phyloP scores from a whole-genome alignment of 2,329 filamentous ascomycete species.

The Metarhizium guizhouense region DNA sequence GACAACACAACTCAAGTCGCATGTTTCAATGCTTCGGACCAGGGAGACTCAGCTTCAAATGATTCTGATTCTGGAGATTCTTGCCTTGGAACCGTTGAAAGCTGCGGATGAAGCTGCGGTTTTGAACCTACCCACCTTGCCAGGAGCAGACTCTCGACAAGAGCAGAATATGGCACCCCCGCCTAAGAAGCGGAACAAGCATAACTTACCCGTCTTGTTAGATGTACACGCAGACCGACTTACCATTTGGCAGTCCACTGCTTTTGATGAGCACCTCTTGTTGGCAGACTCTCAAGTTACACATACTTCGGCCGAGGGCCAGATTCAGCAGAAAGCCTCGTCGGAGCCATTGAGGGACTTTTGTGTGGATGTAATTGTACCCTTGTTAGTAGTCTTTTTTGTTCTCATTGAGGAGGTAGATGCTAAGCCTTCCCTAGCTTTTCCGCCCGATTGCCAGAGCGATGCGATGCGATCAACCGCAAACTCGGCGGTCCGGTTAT shows the following conservation, averaged over 20 bases:
- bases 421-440: conserved; percentile 46
- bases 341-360: conserved; percentile 65
- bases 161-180: conserved; percentile 19
- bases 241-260: conserved; percentile 76
- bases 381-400: conserved; percentile 49
- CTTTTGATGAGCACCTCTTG: conserved; percentile 46
- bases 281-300: conserved; percentile 38
- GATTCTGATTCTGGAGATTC: conserved; percentile 68
- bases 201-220: conserved; percentile 56
- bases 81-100: conserved; percentile 55
- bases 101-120: conserved; percentile 31
- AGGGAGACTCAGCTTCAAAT: conserved; percentile 75
- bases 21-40: conserved; percentile 57
- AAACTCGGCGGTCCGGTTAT: conserved; percentile 67
- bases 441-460: conserved; percentile 62
- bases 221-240: conserved; percentile 70
- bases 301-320: conserved; percentile 22
- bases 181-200: conserved; percentile 49
- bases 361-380: conserved; percentile 70
- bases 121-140: conserved; percentile 37
- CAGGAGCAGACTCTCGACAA: conserved; percentile 22
- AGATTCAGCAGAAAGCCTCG: conserved; percentile 30
- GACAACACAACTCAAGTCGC: conserved; percentile 47
- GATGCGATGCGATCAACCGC: conserved; percentile 61
- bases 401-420: background rate